These are phyloP conservation scores for Pseudocercospora cruenta DNA, from an alignment of 2,329 filamentous ascomycete species.

Conservation along the genomic window DNA sequence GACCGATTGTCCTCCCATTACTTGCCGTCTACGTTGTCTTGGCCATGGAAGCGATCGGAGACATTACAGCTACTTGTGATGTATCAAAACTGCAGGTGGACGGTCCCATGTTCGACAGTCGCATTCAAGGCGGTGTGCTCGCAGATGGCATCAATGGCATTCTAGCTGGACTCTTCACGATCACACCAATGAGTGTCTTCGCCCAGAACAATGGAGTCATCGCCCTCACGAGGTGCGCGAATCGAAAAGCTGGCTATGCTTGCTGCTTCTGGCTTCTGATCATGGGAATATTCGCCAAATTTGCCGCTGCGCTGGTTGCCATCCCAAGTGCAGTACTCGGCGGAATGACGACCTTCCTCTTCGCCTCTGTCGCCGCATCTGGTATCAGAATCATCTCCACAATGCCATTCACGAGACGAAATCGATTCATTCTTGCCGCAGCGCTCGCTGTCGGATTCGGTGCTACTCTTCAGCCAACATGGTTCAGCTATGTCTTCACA, in stretches of 20 bases:
- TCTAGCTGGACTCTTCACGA: constrained; percentile 75
- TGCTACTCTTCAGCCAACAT: constrained; percentile 50
- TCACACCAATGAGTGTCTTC: constrained; percentile 78
- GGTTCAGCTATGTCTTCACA: constrained; percentile 65
- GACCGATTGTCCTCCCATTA: constrained; percentile 72
- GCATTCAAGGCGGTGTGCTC: constrained; percentile 77
- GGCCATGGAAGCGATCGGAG: constrained; percentile 72
- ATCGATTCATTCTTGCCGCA: constrained; percentile 79
- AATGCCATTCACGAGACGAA: constrained; percentile 75
- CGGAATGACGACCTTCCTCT: constrained; percentile 73
- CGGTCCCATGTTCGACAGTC: constrained; percentile 71
- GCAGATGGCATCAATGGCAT: constrained; percentile 72
- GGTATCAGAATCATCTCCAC: constrained; percentile 76
- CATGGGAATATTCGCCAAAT: constrained; percentile 83
- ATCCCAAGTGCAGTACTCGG: constrained; percentile 63
- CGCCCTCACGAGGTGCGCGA: constrained; percentile 78
- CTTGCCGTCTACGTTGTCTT: constrained; percentile 67
- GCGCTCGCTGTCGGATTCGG: constrained; percentile 72
- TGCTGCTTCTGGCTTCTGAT: constrained; percentile 76
- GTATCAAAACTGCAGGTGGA: constrained; percentile 76
- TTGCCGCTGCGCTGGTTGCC: constrained; percentile 75
- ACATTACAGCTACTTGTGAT: constrained; percentile 68
- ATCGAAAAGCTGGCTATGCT: constrained; percentile 77
- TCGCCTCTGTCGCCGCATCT: constrained; percentile 73
- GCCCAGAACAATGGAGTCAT: constrained; percentile 87